Base-by-base conservation (phyloP, 2,329 filamentous ascomycete species). In the Arthrobotrys pseudoclavata region DNA sequence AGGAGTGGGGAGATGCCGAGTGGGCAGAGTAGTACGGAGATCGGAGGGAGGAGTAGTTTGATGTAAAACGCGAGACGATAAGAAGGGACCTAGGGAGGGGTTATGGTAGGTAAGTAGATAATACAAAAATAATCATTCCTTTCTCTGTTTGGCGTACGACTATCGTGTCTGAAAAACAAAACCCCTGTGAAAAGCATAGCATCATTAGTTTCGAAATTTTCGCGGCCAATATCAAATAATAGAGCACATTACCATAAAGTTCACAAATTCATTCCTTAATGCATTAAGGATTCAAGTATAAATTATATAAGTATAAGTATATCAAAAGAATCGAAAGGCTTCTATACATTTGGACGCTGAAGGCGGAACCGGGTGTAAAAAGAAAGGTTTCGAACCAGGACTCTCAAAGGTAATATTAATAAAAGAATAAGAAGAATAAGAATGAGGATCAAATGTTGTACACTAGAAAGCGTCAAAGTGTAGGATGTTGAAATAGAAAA, bases 1-100 rank as follows among this genome's bases (percentile, higher is more conserved):
- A 88, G 96, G 80, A 97, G 94, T 83, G 96, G 96, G 6, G 94
- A 98, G 86, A 94, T 99, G 93, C 93, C 91, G 76, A 95, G 92
- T 84, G 96, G 96, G 1, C 93, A 98, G 84, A 94, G 92, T 0
- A 92, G 91, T 70, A 96, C 91, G 84, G 96, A 98, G 84, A 90
- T 99, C 84, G 96, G 96, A 6, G 96, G 94, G 13, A 87, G 96
- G 83, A 95, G 91, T 81, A 98, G 94, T 84, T 86, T 99, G 84
- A 98, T 98, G 96, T 97, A 82, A 62, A 53, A 12, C 2, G 20
- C 13, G 26, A 47, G 64, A 53, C 13, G 26, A 47, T 48, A 53
- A 64, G n/a, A 31, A 26, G 26, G 4, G 24, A 6, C 15, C 1
- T 6, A 9, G 18, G 12, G 31, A 29, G 34, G 15, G 20, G 2